Evolutionary conservation across 345 rosid species (phyloP).

Genomic region (Eucalyptus erythrocorys): DNA sequence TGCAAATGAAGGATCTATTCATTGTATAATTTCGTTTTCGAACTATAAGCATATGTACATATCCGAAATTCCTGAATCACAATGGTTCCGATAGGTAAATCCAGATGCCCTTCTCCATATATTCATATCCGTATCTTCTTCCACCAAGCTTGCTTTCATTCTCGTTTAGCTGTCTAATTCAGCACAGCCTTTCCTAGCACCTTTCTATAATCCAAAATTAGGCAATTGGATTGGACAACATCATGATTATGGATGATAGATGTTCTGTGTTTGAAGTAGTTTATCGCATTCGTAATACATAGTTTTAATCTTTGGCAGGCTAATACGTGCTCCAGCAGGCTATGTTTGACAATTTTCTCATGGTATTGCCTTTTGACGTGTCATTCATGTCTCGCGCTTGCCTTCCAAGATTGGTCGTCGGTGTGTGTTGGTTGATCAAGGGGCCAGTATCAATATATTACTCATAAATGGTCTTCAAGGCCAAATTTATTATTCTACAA

Average conservation of each 20-base stretch:
- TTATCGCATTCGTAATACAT: background rate
- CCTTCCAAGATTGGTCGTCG: background rate
- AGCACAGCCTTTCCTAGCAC: background rate
- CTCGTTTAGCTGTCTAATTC: background rate
- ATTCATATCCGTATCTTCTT: background rate
- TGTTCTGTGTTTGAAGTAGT: background rate
- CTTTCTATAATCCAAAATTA: background rate
- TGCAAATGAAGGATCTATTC: conserved; percentile 37
- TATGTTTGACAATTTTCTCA: background rate
- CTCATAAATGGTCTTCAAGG: background rate
- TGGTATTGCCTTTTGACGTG: background rate
- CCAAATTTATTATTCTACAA: background rate
- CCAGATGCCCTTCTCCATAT: background rate
- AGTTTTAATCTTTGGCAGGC: background rate
- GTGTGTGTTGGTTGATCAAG: background rate
- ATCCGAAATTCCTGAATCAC: background rate
- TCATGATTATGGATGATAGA: background rate
- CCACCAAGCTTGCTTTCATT: background rate
- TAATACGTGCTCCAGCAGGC: background rate
- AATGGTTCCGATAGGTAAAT: background rate
- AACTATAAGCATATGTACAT: background rate
- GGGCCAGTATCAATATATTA: background rate
- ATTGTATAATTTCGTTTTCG: background rate
- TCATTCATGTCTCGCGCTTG: background rate
- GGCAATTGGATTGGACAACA: background rate